Percentiles rank a stretch among this genome's conserved stretches.
These are phyloP conservation scores for Suillus luteus DNA, from an alignment of 768 basidiomycete genomes.

Conservation along the genomic window DNA sequence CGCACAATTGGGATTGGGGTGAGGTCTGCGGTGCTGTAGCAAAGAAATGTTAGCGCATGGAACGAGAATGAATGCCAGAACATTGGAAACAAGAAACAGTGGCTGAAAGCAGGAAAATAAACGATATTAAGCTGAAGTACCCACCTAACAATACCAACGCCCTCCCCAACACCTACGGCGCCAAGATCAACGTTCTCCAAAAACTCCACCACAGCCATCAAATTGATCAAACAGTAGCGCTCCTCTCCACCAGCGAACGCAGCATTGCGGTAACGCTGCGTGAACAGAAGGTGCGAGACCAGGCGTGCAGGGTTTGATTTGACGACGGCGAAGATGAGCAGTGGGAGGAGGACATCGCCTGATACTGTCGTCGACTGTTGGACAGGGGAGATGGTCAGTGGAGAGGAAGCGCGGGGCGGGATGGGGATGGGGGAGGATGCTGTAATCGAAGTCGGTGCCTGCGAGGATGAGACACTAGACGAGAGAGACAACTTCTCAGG, in stretches of 20 bases:
- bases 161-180: constrained; percentile 63
- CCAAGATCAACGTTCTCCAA: constrained; percentile 91
- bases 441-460: neutral
- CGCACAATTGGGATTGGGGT: constrained; percentile 75
- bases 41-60: neutral
- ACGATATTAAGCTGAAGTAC: constrained; percentile 18
- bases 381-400: constrained; percentile 17
- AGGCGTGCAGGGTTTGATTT: constrained; percentile 87
- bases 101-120: constrained; percentile 3
- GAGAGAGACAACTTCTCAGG: constrained; percentile 13
- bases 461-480: constrained; percentile 11
- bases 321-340: constrained; percentile 94
- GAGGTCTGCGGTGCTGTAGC: constrained; percentile 68
- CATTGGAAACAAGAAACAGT: neutral
- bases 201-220: constrained; percentile 95
- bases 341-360: constrained; percentile 87
- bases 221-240: constrained; percentile 90
- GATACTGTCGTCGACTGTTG: constrained; percentile 57
- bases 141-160: constrained; percentile 61
- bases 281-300: constrained; percentile 49
- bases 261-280: constrained; percentile 35
- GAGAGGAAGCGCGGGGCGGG: constrained; percentile 13
- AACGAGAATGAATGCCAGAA: neutral
- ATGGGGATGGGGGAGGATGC: constrained; percentile 1
- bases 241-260: constrained; percentile 69